These are phyloP conservation scores for Candida arabinofermentans DNA, from an alignment of 805 yeast genomes.

Conservation along the genomic window DNA sequence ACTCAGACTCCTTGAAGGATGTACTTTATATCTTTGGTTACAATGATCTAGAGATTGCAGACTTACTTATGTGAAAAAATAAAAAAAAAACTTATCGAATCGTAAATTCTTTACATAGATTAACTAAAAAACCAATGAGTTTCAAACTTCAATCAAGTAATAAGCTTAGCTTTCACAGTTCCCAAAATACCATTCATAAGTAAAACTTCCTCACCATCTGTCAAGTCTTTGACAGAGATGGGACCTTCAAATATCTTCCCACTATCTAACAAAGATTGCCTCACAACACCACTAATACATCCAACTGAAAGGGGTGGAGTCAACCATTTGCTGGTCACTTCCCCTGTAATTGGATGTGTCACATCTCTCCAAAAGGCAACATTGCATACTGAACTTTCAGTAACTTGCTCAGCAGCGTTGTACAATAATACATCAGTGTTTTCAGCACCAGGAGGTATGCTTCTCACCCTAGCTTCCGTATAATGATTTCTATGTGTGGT, in stretches of 20 bases:
- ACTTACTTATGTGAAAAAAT: constrained; percentile 15
- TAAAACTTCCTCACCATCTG: constrained; percentile 64
- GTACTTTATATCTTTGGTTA: constrained; percentile 79
- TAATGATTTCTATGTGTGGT: constrained; percentile 73
- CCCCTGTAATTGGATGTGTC: constrained; percentile 26
- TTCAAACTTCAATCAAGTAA: constrained; percentile 10
- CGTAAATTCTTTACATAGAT: no score
- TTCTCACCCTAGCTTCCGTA: constrained; percentile 53
- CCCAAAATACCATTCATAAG: constrained; percentile 85
- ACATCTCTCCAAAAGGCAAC: constrained; percentile 54
- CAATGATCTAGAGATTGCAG: constrained; percentile 48
- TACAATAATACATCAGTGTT: constrained; percentile 65
- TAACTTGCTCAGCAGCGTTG: constrained; percentile 54
- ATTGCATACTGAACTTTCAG: constrained; percentile 83
- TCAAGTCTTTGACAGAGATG: constrained; percentile 42
- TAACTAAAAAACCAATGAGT: background rate
- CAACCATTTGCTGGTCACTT: constrained; percentile 50
- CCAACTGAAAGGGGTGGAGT: constrained; percentile 82
- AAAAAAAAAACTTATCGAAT: no score
- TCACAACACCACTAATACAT: constrained; percentile 78
- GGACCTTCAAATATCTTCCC: constrained; percentile 17
- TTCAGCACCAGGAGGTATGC: constrained; percentile 30
- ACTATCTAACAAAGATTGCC: constrained; percentile 53
- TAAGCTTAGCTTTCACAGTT: constrained; percentile 55
- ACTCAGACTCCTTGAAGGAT: constrained; percentile 69